Conservation (phyloP, 345 rosid genomes). For the Geranium brycei region DNA sequence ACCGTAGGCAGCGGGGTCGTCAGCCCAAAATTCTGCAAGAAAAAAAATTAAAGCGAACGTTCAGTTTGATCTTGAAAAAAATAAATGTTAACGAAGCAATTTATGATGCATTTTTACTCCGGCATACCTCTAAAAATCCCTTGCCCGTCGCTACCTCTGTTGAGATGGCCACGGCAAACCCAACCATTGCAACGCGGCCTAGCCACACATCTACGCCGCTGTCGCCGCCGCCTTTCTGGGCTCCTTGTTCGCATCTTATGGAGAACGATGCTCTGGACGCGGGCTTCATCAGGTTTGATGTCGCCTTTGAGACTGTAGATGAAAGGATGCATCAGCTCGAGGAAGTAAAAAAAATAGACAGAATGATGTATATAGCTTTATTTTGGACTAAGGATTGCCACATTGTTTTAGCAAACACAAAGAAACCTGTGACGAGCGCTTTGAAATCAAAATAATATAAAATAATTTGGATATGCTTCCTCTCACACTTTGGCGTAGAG, state of each 20-base stretch:
- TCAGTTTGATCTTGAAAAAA: too few species aligned
- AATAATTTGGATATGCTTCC: too few species aligned
- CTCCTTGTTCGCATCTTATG: slow-evolving; percentile 57
- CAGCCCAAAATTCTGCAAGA: slow-evolving; percentile 77
- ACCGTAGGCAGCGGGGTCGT: slow-evolving; percentile 36
- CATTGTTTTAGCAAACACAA: background rate
- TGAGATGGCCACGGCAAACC: slow-evolving; percentile 63
- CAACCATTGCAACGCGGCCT: slow-evolving; percentile 82
- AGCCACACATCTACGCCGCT: slow-evolving; percentile 77
- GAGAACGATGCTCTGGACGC: slow-evolving; percentile 34
- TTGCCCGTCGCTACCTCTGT: slow-evolving; percentile 77
- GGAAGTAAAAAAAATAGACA: too few species aligned
- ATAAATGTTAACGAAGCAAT: too few species aligned
- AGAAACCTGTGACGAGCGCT: too few species aligned
- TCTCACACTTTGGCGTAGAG: too few species aligned
- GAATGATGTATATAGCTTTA: background rate
- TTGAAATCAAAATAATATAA: too few species aligned
- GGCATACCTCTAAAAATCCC: slow-evolving; percentile 72
- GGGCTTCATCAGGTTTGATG: slow-evolving; percentile 17
- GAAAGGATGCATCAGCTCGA: slow-evolving; percentile 7
- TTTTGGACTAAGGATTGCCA: background rate
- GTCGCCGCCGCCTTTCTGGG: slow-evolving; percentile 33
- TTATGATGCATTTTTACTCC: too few species aligned
- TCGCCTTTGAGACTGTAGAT: slow-evolving; percentile 27
- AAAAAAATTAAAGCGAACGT: too few species aligned